phyloP scores from a whole-genome alignment of 164 flowering plant genomes.

The Paratinospora sagittata region DNA sequence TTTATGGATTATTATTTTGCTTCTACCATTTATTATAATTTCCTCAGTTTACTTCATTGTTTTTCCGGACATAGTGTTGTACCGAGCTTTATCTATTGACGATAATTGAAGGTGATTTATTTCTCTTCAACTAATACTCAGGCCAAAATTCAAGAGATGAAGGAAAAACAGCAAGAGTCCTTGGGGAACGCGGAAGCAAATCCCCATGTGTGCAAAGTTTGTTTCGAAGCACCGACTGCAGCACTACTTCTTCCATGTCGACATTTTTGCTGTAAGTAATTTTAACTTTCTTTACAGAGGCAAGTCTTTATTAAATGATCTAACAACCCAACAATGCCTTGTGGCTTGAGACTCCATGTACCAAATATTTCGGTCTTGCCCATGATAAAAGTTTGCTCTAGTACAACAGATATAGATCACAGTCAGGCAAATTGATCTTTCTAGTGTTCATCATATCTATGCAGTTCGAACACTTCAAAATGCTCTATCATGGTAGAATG shows the following conservation, averaged over 20 bases:
- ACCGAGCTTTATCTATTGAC: not conserved
- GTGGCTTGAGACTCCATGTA: not conserved
- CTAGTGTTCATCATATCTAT: too few species aligned
- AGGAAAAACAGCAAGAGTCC: constrained; percentile 62
- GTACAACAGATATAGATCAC: too few species aligned
- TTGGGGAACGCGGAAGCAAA: constrained; percentile 60
- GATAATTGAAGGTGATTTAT: not conserved
- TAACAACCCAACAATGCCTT: not conserved
- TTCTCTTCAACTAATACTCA: constrained; percentile 15
- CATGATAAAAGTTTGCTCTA: too few species aligned
- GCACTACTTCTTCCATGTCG: constrained; percentile 96
- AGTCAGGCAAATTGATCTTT: too few species aligned
- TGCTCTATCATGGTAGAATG: too few species aligned
- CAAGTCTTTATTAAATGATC: not conserved
- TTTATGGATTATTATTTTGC: not conserved
- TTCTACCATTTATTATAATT: not conserved
- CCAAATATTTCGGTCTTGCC: too few species aligned
- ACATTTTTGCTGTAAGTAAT: constrained; percentile 85
- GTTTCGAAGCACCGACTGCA: constrained; percentile 80
- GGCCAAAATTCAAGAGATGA: constrained; percentile 97
- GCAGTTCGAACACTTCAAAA: too few species aligned
- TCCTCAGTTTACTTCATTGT: not conserved
- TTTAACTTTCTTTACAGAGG: not conserved
- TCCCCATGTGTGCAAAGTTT: constrained; percentile 87
- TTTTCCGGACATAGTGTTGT: too few species aligned